Base-by-base conservation (phyloP, 768 basidiomycete species). In the Glaciozyma antarctica region DNA sequence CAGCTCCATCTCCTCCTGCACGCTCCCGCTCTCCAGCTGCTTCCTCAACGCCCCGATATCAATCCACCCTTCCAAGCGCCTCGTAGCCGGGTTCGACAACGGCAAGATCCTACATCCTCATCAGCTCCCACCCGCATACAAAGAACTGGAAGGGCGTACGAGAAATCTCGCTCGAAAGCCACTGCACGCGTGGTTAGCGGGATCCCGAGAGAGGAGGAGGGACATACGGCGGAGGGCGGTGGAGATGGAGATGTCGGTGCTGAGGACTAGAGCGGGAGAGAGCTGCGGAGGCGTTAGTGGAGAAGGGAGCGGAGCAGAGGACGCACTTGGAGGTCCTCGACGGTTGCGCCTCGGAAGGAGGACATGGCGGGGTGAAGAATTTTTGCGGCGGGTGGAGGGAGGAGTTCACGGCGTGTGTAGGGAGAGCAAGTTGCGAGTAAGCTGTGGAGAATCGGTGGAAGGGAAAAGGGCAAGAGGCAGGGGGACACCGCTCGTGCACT, bases 101-200 rank as follows among this genome's bases (percentile, higher is more conserved):
- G 69, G 69, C 32, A 70, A 57, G 60, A 70, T 70, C 13, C 63
- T 58, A 47, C 24, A 28, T 22, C n/a, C 47, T 16, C 21, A 48
- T 48, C n/a, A 48, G 47, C 47, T 48, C 13, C 19, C n/a, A 2
- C 3, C 47, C 47, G 15, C 47, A 8, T 16, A 2, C 5, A n/a
- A n/a, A 8, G 6, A 9, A 15, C 19, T 3, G 22, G 24, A 53
- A 10, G 21, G 28, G 5, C 48, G 45, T 4, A 57, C 63, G 32
- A 30, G 41, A 66, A 70, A 26, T 70, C 69, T 4, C 69, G 65
- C 47, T 70, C 69, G 41, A 64, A 70, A 0, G 69, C 65, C 22
- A 70, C 68, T 69, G 60, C 21, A 3, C 4, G 17, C 9, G 16
- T 24, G 5, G 54, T 21, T 4, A 13, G 13, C 22, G 30, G 60